A percentile compares a stretch with the other conserved stretches of the same genome.
Evolutionary conservation across 2,329 filamentous ascomycete genomes (phyloP).

Genomic region (Pseudopyricularia cyperi): DNA sequence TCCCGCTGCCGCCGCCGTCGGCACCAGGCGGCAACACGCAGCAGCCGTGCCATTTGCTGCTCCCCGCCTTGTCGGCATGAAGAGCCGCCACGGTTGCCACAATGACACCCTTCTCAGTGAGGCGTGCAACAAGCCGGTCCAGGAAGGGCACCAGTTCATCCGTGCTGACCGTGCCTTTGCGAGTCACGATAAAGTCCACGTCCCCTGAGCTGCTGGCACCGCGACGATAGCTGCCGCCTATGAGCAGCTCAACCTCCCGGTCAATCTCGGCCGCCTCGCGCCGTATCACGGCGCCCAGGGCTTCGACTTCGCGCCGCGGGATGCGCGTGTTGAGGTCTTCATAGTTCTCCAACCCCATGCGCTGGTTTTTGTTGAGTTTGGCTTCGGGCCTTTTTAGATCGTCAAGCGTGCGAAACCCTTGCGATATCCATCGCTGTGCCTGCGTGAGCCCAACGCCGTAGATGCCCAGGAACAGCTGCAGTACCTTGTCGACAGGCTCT

Average conservation of each 20-base stretch:
- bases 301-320: conserved; percentile 60
- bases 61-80: conserved; percentile 21
- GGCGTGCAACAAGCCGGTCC: conserved; percentile 43
- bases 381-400: conserved; percentile 49
- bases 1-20: conserved; percentile 17
- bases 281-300: conserved; percentile 53
- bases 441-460: conserved; percentile 64
- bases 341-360: conserved; percentile 66
- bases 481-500: conserved; percentile 50
- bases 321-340: conserved; percentile 69
- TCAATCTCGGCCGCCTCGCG: conserved; percentile 48
- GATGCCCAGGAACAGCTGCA: conserved; percentile 62
- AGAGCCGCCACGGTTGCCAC: conserved; percentile 53
- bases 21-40: conserved; percentile 47
- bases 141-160: conserved; percentile 50
- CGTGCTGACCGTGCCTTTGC: conserved; percentile 38
- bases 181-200: conserved; percentile 75
- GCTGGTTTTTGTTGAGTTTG: conserved; percentile 55
- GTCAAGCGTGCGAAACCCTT: conserved; percentile 61
- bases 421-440: conserved; percentile 63
- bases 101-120: conserved; percentile 53
- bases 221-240: conserved; percentile 76
- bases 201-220: conserved; percentile 65
- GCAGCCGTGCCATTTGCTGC: conserved; percentile 82
- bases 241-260: conserved; percentile 50